Conservation (phyloP, 2,329 filamentous ascomycete genomes). For the Emmonsiellopsis sp. region DNA sequence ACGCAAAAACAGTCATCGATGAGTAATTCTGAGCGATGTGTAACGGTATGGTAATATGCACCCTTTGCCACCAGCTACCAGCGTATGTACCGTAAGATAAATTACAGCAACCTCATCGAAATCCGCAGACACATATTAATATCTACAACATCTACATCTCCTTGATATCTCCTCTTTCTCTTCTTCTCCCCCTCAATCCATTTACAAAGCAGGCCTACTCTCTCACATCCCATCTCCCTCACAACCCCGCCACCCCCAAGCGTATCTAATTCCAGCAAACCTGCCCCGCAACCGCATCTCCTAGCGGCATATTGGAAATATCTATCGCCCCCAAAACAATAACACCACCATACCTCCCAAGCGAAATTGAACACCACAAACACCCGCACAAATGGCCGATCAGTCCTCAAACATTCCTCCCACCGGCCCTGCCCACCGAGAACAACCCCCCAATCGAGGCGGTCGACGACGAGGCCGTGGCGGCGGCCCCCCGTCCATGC, state of each 20-base stretch:
- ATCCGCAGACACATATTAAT: neutral
- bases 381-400: conserved; percentile 6
- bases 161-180: neutral
- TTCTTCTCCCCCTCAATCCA: neutral
- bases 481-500: conserved; percentile 25
- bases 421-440: conserved; percentile 14
- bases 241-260: neutral
- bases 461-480: conserved; percentile 33
- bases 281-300: neutral
- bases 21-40: too few species aligned
- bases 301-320: neutral
- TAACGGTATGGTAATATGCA: too few species aligned
- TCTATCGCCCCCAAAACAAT: neutral
- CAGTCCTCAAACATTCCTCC: conserved; percentile 8
- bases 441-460: conserved; percentile 36
- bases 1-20: too few species aligned
- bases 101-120: too few species aligned
- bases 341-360: neutral
- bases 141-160: neutral
- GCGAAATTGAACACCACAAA: neutral
- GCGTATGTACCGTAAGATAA: too few species aligned
- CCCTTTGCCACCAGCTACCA: too few species aligned
- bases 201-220: neutral
- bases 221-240: neutral
- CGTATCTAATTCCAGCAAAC: neutral